Base-by-base conservation (phyloP, 129 eudicot genomes). In the Chrysanthemum lavandulifolium region DNA sequence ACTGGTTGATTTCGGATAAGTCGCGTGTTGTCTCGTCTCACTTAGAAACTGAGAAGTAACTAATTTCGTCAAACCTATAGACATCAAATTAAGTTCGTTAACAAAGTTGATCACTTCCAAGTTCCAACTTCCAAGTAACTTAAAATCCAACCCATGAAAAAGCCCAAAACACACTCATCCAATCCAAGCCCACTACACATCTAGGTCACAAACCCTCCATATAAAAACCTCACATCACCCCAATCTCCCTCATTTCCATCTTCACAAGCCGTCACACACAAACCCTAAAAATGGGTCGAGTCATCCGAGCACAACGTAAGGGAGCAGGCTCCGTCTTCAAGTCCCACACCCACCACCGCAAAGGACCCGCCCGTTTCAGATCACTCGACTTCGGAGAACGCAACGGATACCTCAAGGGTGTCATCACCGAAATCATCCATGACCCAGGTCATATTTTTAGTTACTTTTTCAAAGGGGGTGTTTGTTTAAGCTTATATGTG, bases 271-370 rank as follows among this genome's bases (percentile, higher is more conserved):
- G 65, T 54, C 67, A 14, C 19, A 67, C 5, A 45, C 67, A 63
- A 73, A 76, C 74, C 87, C 73, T 48, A 77, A 65, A 43, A 40
- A 90, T 90, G 97, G 97, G 97, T 78, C 74, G 97, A 14, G 97
- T 90, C 2, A 90, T 90, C 85, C 51, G 97, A 11, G 89, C 97
- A 12, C 97, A 90, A 65, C 95, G 97, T 87, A 90, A 90, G 86
- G 97, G 97, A 74, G 95, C 95, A 6, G 91, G 95, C 0, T 85
- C 91, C 56, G 78, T 88, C 33, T 85, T 88, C 95, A 81, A 71
- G 67, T 90, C 97, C 73, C 97, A 90, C 83, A 91, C 97, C 3
- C 97, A 91, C 88, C 97, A 88, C 88, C 95, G 97, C 43, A 91
- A 91, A 60, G 95, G 97, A 12, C 85, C 97, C 23, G 95, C 97